Evolutionary conservation across 345 rosid species (phyloP).

Genomic region (Hypericum androsaemum): DNA sequence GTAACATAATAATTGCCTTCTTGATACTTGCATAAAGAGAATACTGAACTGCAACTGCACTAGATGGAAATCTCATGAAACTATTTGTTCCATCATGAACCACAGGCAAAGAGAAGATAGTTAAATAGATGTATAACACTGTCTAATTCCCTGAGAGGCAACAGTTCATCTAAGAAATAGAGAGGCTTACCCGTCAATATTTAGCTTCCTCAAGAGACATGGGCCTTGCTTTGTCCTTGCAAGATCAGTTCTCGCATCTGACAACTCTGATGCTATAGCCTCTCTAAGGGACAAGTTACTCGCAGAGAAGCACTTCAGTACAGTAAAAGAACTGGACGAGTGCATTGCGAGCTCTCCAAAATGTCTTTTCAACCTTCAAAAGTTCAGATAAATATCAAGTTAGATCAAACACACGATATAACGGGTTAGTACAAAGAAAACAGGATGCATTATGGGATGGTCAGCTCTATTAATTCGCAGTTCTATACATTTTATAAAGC

Average conservation of each 20-base stretch:
- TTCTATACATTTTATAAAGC: too few species aligned
- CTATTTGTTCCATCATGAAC: background rate
- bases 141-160: too few species aligned
- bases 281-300: conserved; percentile 62
- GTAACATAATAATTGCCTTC: background rate
- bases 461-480: too few species aligned
- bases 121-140: too few species aligned
- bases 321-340: conserved; percentile 72
- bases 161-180: too few species aligned
- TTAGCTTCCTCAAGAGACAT: conserved; percentile 63
- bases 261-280: conserved; percentile 60
- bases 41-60: background rate
- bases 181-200: conserved; percentile 58
- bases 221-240: conserved; percentile 79
- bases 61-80: background rate
- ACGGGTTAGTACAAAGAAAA: background rate
- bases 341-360: conserved; percentile 69
- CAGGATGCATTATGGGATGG: background rate
- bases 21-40: background rate
- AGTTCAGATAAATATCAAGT: background rate
- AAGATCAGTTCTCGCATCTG: conserved; percentile 47
- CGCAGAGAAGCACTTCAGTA: conserved; percentile 71
- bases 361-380: conserved; percentile 60
- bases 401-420: background rate
- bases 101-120: too few species aligned